Base-by-base conservation (phyloP, 805 yeast species). In the Candida michaelii region DNA sequence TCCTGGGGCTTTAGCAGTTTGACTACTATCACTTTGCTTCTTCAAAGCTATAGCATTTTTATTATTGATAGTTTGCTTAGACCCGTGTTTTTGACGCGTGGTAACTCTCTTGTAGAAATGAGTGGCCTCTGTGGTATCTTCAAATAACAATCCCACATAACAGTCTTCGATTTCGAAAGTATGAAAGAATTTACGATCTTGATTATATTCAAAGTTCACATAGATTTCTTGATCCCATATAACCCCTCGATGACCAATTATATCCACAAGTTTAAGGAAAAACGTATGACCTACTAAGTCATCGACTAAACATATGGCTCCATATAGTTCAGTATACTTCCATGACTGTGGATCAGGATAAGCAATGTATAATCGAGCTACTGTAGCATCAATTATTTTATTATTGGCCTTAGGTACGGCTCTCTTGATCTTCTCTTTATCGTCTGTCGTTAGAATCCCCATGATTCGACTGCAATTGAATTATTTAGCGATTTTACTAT, bases 181-280 rank as follows among this genome's bases (percentile, higher is more conserved):
- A 61, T 93, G 98, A 74, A 93, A 93, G 64, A 88, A 93, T 30
- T 95, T 82, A 24, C 99, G 77, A 62, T 93, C 99, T 63, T 93
- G 98, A 57, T 86, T 79, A 64, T 93, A 93, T 53, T 83, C 83
- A 62, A 93, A 89, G 54, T 87, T 84, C 10, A 88, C 82, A 55
- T 87, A 91, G 37, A 93, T 65, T 63, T 93, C 99, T 63, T 93
- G 99, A 62, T 93, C 99, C 99, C 99, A 93, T 0, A 93, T 51
- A 0, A 93, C 96, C 27, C 98, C 98, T 31, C 85, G 71, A 47
- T 80, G 77, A 5, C 95, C 96, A 29, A 71, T 57, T 24, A 91
- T 80, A 56, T 93, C 99, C 5, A 93, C 95, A 40, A 93, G 60
- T 60, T 93, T 93, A 35, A 93, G 72, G 61, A 89, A 93, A 56